Base-by-base conservation (phyloP, 2,329 filamentous ascomycete genomes). In the Claviceps capensis region DNA sequence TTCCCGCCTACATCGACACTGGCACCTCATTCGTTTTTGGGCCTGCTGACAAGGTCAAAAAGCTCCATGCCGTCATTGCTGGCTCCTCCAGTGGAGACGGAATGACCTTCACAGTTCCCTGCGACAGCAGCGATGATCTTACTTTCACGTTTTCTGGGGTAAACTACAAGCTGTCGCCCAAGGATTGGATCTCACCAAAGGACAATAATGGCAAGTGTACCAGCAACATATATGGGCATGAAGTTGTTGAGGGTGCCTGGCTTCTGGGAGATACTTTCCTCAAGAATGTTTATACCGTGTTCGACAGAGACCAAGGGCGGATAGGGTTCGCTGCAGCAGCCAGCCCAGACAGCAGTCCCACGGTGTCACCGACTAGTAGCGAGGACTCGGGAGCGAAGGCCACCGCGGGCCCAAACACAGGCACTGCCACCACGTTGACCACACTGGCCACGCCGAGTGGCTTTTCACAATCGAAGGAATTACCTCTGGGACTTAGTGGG, bases 251-350 rank as follows among this genome's bases (percentile, higher is more conserved):
- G 1, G 73, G 71, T 59, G 60, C 81, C 30, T 95, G 88, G 88
- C 73, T 95, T n/a, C 67, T 95, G 1, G 89, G 89, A 2, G 88
- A 89, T 58, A 79, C 85, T 1, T 95, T 95, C 60, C 69, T 95
- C 55, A 95, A 94, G 71, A 95, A 94, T 59, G 88, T 95, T 16
- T 95, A 95, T 63, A 74, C 81, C 1, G 83, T 93, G 23, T 95
- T 94, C 63, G 89, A 95, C 64, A 79, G 79, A 50, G 88, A 91
- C 56, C 62, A 81, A 57, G 68, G 66, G 44, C 77, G 76, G 49
- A 79, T 89, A 57, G 85, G 49, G 23, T 50, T 55, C 19, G 56
- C 58, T 19, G 56, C 48, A 14, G 48, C 53, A 19, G 57, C 54
- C 43, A 42, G 43, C 6, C 40, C 49, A 6, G 45, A 46, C 26